Conservation (phyloP, 129 eudicot genomes). For the Centrapalus pauciflorus region DNA sequence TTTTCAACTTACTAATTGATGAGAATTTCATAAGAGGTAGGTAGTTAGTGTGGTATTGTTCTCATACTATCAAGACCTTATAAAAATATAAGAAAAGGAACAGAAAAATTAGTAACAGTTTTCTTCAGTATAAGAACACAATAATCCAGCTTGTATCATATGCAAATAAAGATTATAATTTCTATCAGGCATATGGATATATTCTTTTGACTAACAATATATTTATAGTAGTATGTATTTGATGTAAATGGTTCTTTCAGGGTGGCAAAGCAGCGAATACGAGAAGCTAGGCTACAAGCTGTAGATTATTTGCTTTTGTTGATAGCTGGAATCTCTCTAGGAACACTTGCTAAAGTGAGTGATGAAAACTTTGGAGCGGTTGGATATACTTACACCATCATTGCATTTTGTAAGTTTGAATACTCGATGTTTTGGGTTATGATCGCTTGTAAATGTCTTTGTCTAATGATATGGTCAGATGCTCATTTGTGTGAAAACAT, state of each 20-base stretch:
- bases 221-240: not conserved
- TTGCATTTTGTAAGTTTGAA: constrained; percentile 82
- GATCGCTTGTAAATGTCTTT: not conserved
- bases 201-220: not conserved
- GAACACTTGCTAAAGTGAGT: constrained; percentile 90
- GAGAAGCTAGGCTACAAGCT: constrained; percentile 89
- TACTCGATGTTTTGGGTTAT: constrained; percentile 1
- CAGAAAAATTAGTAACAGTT: too few species aligned
- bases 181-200: too few species aligned
- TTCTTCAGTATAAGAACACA: too few species aligned
- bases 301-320: constrained; percentile 79
- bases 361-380: constrained; percentile 79
- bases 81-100: too few species aligned
- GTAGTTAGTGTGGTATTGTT: not conserved
- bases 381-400: constrained; percentile 87
- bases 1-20: not conserved
- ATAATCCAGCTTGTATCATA: not conserved
- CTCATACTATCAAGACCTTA: too few species aligned
- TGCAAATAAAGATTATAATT: not conserved
- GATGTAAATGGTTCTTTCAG: constrained; percentile 31
- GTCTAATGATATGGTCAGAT: not conserved
- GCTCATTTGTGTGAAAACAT: not conserved
- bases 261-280: constrained; percentile 72
- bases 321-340: constrained; percentile 88
- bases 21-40: not conserved